These are phyloP conservation scores for Cercophora sp. DNA, from an alignment of 495 filamentous ascomycete species.

Conservation along the genomic window DNA sequence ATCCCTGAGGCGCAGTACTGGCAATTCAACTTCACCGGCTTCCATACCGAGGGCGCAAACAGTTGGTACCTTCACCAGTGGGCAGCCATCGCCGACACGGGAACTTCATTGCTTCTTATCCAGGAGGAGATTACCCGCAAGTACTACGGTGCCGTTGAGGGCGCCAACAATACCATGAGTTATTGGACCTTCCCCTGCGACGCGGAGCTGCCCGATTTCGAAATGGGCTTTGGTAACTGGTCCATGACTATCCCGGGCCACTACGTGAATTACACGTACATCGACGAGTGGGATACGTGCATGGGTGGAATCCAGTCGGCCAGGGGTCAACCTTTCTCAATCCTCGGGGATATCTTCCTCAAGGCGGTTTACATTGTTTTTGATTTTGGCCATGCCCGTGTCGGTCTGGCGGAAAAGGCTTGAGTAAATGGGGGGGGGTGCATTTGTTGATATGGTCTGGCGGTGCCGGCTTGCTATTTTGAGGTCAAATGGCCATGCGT, in stretches of 20 bases:
- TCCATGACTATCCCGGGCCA: slow-evolving; percentile 65
- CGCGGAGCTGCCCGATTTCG: slow-evolving; percentile 53
- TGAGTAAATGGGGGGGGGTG: too few relatives aligned
- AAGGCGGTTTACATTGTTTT: slow-evolving; percentile 74
- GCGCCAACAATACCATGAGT: slow-evolving; percentile 50
- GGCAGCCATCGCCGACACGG: slow-evolving; percentile 69
- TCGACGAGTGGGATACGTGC: slow-evolving; percentile 46
- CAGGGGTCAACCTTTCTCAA: slow-evolving; percentile 53
- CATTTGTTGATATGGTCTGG: too few relatives aligned
- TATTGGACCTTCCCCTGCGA: slow-evolving; percentile 59
- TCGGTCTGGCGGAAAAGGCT: slow-evolving; percentile 60
- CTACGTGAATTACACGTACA: slow-evolving; percentile 60
- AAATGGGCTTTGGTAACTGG: slow-evolving; percentile 47
- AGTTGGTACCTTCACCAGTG: slow-evolving; percentile 33
- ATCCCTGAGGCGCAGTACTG: slow-evolving; percentile 64
- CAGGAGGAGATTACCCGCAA: slow-evolving; percentile 53
- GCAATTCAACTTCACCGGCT: slow-evolving; percentile 55
- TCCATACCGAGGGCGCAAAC: slow-evolving; percentile 52
- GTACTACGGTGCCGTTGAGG: slow-evolving; percentile 63
- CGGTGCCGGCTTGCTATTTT: too few relatives aligned
- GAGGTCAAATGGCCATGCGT: too few relatives aligned
- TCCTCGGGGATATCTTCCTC: slow-evolving; percentile 70
- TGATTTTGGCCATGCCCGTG: slow-evolving; percentile 60
- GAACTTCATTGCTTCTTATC: slow-evolving; percentile 68
- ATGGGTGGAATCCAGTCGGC: slow-evolving; percentile 71